Conservation (phyloP, 805 yeast species). For the Crinitomyces ghanaensis region DNA sequence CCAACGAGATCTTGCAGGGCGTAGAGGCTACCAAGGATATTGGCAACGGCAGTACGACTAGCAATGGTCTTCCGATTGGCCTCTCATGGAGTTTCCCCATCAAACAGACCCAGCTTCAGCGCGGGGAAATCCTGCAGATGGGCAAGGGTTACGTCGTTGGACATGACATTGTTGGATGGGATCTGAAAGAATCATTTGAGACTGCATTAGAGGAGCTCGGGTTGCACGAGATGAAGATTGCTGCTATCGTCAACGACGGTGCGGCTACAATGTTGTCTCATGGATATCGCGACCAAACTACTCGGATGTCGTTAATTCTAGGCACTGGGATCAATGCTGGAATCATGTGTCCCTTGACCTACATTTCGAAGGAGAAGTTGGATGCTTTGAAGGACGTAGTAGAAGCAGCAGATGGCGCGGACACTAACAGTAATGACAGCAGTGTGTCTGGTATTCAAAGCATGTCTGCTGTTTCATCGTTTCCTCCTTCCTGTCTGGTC, state of each 20-base stretch:
- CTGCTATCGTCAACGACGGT: slow-evolving; percentile 82
- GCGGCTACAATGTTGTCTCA: slow-evolving; percentile 76
- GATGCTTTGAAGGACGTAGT: not conserved
- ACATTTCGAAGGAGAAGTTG: slow-evolving; percentile 53
- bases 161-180: slow-evolving; percentile 58
- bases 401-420: not conserved
- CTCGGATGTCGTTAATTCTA: slow-evolving; percentile 73
- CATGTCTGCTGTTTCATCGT: slow-evolving; percentile 1
- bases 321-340: slow-evolving; percentile 87
- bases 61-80: slow-evolving; percentile 15
- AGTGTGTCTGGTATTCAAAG: no score
- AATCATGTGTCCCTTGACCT: slow-evolving; percentile 56
- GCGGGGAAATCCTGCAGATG: slow-evolving; percentile 22
- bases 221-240: slow-evolving; percentile 46
- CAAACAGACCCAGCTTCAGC: slow-evolving; percentile 15
- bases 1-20: slow-evolving; percentile 15
- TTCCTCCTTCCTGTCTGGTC: no score
- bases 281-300: slow-evolving; percentile 43
- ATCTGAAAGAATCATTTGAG: slow-evolving; percentile 63
- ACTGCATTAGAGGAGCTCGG: slow-evolving; percentile 42
- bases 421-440: no score
- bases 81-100: slow-evolving; percentile 28
- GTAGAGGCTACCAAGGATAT: slow-evolving; percentile 8
- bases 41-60: slow-evolving; percentile 1
- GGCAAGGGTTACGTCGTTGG: slow-evolving; percentile 72